A percentile compares a stretch with the other conserved stretches of the same genome.
Conservation (phyloP, 2,329 filamentous ascomycete genomes). For the Gliomastix tumulicola region DNA sequence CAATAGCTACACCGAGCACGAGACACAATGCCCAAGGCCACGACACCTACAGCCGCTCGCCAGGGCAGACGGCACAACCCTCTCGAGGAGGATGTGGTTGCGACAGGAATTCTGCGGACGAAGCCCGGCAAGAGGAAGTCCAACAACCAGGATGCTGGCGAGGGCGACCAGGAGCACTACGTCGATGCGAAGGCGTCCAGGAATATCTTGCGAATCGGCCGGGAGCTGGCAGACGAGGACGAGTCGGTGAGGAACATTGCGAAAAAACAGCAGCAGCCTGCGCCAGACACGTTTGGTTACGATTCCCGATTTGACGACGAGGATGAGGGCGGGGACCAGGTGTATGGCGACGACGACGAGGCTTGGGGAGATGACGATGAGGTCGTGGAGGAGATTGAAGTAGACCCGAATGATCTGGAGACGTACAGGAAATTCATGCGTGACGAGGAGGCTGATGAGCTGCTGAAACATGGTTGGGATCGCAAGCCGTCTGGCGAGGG, state of each 20-base stretch:
- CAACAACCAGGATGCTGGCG: slow-evolving; percentile 53
- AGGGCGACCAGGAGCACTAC: slow-evolving; percentile 60
- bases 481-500: slow-evolving; percentile 34
- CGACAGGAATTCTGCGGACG: slow-evolving; percentile 63
- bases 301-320: slow-evolving; percentile 62
- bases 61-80: slow-evolving; percentile 75
- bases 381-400: slow-evolving; percentile 64
- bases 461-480: slow-evolving; percentile 61
- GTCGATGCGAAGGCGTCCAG: slow-evolving; percentile 84
- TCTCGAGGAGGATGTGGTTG: slow-evolving; percentile 78
- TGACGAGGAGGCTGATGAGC: slow-evolving; percentile 56
- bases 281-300: slow-evolving; percentile 62
- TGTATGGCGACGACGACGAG: slow-evolving; percentile 49
- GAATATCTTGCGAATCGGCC: slow-evolving; percentile 83
- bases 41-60: slow-evolving; percentile 48
- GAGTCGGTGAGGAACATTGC: slow-evolving; percentile 16
- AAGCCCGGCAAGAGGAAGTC: slow-evolving; percentile 66
- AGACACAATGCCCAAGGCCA: slow-evolving; percentile 71
- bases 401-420: slow-evolving; percentile 83
- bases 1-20: no score
- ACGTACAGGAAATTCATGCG: slow-evolving; percentile 88
- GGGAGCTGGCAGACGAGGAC: slow-evolving; percentile 82
- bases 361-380: slow-evolving; percentile 78
- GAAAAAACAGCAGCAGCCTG: slow-evolving; percentile 29
- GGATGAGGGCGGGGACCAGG: slow-evolving; percentile 37